A percentile compares a stretch with the other conserved stretches of the same genome.
Conservation (phyloP, 257 asterid genomes). For the Orobanche coerulescens region DNA sequence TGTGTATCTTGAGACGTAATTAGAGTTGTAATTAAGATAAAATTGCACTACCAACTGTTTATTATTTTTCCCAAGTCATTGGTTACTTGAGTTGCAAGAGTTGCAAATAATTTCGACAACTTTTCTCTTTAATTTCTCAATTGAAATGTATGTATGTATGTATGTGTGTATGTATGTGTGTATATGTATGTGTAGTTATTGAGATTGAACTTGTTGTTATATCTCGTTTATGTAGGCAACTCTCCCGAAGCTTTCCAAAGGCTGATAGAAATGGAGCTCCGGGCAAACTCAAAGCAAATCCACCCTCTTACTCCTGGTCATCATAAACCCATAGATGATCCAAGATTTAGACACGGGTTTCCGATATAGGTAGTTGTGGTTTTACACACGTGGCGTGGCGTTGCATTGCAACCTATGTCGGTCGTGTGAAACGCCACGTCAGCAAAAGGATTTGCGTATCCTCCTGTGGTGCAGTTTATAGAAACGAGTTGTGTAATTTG, state of each 20-base stretch:
- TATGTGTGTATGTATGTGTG: too few relatives aligned
- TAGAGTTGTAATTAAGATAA: too few relatives aligned
- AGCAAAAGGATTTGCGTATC: background rate
- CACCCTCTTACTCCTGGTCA: constrained; percentile 43
- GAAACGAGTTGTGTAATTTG: constrained; percentile 20
- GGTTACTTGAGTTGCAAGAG: background rate
- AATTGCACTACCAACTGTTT: background rate
- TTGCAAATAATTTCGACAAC: background rate
- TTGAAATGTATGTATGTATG: background rate
- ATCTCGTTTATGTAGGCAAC: constrained; percentile 30
- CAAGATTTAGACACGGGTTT: constrained; percentile 55
- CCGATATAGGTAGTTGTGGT: constrained; percentile 36
- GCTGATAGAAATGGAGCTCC: constrained; percentile 69
- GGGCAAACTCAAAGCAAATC: constrained; percentile 57
- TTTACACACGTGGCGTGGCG: constrained; percentile 15
- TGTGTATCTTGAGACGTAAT: too few relatives aligned
- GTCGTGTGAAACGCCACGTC: constrained; percentile 5
- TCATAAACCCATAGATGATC: constrained; percentile 40
- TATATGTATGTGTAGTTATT: background rate
- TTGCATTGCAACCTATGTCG: background rate
- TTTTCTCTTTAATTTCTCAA: background rate
- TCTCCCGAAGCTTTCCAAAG: constrained; percentile 71
- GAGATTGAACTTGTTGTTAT: constrained; percentile 20
- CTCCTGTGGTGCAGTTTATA: background rate
- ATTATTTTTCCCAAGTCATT: background rate